Evolutionary conservation across 768 basidiomycete species (phyloP).

Genomic region (Boletus coccyginus): DNA sequence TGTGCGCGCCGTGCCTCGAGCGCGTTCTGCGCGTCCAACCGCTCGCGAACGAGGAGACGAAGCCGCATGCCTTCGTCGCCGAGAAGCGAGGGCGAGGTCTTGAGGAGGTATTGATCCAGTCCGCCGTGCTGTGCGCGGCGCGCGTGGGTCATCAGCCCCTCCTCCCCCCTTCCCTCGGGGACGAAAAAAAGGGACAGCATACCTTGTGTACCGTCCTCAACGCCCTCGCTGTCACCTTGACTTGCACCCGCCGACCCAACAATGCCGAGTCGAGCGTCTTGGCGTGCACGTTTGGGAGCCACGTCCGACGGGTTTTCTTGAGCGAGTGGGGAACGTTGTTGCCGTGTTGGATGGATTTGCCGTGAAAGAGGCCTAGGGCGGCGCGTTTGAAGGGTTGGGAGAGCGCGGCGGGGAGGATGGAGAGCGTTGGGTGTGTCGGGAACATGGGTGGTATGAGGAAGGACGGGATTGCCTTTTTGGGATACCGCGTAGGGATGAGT

Average conservation of each 20-base stretch:
- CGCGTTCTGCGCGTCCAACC: slow-evolving; percentile 21
- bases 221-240: slow-evolving; percentile 76
- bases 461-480: slow-evolving; percentile 4
- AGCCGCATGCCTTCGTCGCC: slow-evolving; percentile 45
- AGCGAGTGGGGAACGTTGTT: slow-evolving; percentile 90
- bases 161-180: too few species aligned
- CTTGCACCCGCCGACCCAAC: slow-evolving; percentile 51
- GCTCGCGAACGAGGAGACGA: slow-evolving; percentile 39
- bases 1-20: slow-evolving; percentile 16
- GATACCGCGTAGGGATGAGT: neutral
- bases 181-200: neutral
- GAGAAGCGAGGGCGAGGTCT: slow-evolving; percentile 38
- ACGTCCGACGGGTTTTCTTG: slow-evolving; percentile 82
- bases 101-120: slow-evolving; percentile 64
- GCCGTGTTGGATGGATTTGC: slow-evolving; percentile 74
- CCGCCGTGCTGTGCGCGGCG: slow-evolving; percentile 52
- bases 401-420: slow-evolving; percentile 30
- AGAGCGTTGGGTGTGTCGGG: slow-evolving; percentile 14
- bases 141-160: too few species aligned
- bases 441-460: slow-evolving; percentile 18
- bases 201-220: slow-evolving; percentile 85
- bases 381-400: slow-evolving; percentile 79
- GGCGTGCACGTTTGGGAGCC: slow-evolving; percentile 84
- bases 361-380: slow-evolving; percentile 80
- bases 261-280: slow-evolving; percentile 72